A percentile compares a stretch with the other conserved stretches of the same genome.
Conservation (phyloP, 495 filamentous ascomycete genomes). For the Trichocladium antarcticum region DNA sequence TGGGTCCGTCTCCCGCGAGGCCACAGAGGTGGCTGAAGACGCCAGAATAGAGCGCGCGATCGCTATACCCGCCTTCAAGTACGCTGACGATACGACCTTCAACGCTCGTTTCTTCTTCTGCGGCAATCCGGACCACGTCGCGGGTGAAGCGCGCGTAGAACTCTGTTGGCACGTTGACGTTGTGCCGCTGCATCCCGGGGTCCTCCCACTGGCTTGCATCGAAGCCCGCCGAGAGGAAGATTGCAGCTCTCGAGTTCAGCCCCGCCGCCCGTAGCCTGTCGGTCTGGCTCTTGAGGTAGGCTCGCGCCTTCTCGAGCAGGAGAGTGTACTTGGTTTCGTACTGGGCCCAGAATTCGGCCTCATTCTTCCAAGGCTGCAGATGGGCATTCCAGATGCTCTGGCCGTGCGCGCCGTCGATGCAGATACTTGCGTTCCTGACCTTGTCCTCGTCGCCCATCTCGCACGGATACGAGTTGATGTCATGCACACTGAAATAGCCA, state of each 20-base stretch:
- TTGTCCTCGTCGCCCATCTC: constrained; percentile 83
- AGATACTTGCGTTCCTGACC: constrained; percentile 80
- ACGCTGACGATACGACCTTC: constrained; percentile 85
- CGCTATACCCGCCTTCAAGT: constrained; percentile 90
- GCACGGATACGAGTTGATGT: constrained; percentile 96
- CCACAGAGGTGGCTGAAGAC: constrained; percentile 82
- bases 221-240: constrained; percentile 92
- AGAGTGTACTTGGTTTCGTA: constrained; percentile 67
- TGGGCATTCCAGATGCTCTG: constrained; percentile 97
- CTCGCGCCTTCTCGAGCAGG: constrained; percentile 67
- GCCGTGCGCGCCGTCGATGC: constrained; percentile 81
- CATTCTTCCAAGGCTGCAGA: constrained; percentile 70
- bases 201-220: constrained; percentile 93
- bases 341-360: constrained; percentile 75
- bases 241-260: constrained; percentile 60
- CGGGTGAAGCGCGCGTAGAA: constrained; percentile 87
- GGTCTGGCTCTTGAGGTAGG: constrained; percentile 59
- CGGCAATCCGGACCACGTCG: constrained; percentile 69
- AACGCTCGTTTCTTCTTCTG: constrained; percentile 65
- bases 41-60: constrained; percentile 76
- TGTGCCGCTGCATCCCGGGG: constrained; percentile 86
- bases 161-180: constrained; percentile 87
- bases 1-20: constrained; percentile 45
- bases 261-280: constrained; percentile 43
- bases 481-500: constrained; percentile 91